Evolutionary conservation across 768 basidiomycete species (phyloP), one percentile per base, ranked within the genome.

Genomic region (Suillus luteus): DNA sequence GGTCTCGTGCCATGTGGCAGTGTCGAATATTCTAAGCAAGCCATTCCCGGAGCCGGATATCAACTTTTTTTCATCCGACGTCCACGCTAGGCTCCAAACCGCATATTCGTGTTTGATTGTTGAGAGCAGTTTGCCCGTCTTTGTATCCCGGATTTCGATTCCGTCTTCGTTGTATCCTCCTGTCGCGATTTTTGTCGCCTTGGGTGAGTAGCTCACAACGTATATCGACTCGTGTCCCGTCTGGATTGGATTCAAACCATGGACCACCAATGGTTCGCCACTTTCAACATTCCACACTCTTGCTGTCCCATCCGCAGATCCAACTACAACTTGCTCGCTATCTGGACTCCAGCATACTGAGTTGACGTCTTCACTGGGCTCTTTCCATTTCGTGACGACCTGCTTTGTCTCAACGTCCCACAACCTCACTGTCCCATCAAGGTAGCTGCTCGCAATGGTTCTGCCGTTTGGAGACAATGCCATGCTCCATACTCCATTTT

Each of bases 221-320:
- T 61, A 38, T 15, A 61, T 24, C 10, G 15, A 17, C 11, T 17
- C 17, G 48, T 61, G 44, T 24, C 33, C 60, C 12, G 54, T 55
- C 7, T 61, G 51, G 51, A 61, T 44, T n/a, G 24, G 48, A 49
- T 49, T 49, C 24, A 49, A 51, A 52, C 46, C 60, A 6, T 14
- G 31, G 19, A 61, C 31, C 2, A 48, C 24, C 48, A 48, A 24
- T 48, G 49, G 35, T 61, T 33, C 19, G 5, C 60, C 60, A 1
- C n/a, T 61, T 31, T 51, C n/a, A 11, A 27, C 33, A 51, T 61
- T 6, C 60, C 60, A 61, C 17, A 61, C 60, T n/a, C 60, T 44
- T 17, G 66, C 57, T 19, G 62, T 64, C 4, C 46, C 52, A 33
- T 72, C 71, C 11, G n/a, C 46, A 4, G 68, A 61, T 35, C 60